Conservation (phyloP, 2,329 filamentous ascomycete species). For the Exophiala sp. region DNA sequence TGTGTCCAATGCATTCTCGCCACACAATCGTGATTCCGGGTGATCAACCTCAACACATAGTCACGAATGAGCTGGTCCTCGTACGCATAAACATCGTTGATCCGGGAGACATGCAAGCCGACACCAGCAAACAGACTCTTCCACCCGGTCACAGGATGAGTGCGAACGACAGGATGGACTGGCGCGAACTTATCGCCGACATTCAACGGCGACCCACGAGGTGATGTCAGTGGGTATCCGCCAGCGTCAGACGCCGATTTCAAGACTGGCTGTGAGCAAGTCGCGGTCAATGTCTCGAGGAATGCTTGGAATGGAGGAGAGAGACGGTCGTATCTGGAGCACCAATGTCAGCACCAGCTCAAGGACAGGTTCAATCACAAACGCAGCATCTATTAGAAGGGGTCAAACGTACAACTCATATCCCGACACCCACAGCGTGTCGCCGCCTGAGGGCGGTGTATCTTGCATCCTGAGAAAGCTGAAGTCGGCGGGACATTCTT, state of each 20-base stretch:
- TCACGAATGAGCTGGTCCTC: conserved; percentile 38
- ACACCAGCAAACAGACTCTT: conserved; percentile 52
- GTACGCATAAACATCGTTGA: conserved; percentile 45
- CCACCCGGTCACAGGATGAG: conserved; percentile 64
- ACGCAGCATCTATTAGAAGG: neutral
- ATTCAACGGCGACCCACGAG: conserved; percentile 55
- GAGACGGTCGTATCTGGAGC: conserved; percentile 58
- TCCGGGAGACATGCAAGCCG: conserved; percentile 38
- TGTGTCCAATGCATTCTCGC: conserved; percentile 25
- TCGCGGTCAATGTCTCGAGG: conserved; percentile 57
- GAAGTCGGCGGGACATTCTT: conserved; percentile 21
- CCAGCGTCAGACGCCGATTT: conserved; percentile 42
- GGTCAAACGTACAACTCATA: conserved; percentile 63
- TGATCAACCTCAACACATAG: conserved; percentile 35
- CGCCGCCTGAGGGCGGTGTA: conserved; percentile 43
- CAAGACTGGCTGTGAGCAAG: conserved; percentile 51
- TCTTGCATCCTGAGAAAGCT: conserved; percentile 21
- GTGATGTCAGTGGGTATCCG: conserved; percentile 36
- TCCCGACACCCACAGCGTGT: conserved; percentile 65
- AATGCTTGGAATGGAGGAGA: conserved; percentile 52
- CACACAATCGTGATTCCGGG: conserved; percentile 38
- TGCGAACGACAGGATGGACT: conserved; percentile 56
- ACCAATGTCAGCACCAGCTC: neutral
- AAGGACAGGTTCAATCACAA: neutral
- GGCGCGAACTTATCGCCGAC: conserved; percentile 50